Evolutionary conservation across 805 yeast genomes (phyloP), one percentile per base, ranked within the genome.

Genomic region (Brettanomyces sp.): DNA sequence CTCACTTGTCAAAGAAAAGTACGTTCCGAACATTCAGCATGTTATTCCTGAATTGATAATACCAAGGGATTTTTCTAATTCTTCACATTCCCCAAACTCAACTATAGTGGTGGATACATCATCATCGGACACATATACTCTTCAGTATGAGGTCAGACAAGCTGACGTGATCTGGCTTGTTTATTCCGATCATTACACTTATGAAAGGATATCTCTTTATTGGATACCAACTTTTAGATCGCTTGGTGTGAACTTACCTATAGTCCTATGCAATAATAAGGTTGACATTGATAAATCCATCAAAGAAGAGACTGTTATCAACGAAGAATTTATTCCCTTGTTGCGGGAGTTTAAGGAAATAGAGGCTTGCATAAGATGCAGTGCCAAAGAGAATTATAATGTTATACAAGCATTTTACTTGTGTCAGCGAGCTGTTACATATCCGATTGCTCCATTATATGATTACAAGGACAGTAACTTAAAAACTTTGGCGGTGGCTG

Each of bases 151-250:
- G 59, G 74, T 93, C 51, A 74, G 95, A 41, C 73, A 76, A 45
- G 93, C 97, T 0, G 91, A 86, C 63, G 97, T 89, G 12, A 85
- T 93, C 2, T 85, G 96, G 91, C 73, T 93, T n/a, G 88, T 93
- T 0, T 93, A 90, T 59, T 77, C 93, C 3, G 98, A 90, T 58
- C 95, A 89, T 57, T 93, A 89, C 59, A 88, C 98, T 0, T 93
- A 89, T 59, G 98, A 93, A 60, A 72, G 98, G 41, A 79, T 93
- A 4, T 80, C 96, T 3, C 68, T 91, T 23, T 89, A 89, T 62
- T 93, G 99, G 99, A 82, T 93, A 76, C 93, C 95, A 44, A 76
- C 83, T 70, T 83, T 93, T 56, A 72, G 99, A 50, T 86, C 95
- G 0, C 72, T 88, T 74, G 99, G 99, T 3, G 88, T 91, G 47